Conservation (phyloP, 2,329 filamentous ascomycete genomes). For the Penicillium sp. region DNA sequence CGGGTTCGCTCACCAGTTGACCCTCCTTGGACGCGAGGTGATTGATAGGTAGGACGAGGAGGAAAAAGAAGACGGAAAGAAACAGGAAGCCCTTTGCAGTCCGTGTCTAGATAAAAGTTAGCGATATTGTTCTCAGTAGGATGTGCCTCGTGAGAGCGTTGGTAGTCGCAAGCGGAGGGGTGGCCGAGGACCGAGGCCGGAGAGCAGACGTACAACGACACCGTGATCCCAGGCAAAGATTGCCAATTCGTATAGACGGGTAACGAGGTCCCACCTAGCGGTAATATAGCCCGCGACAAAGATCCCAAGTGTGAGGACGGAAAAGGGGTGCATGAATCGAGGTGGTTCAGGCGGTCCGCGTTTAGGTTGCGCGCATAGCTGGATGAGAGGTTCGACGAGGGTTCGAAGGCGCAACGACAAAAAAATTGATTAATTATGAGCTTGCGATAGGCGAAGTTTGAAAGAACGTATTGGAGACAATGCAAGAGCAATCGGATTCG, state of each 20-base stretch:
- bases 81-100: constrained; percentile 81
- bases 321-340: constrained; percentile 90
- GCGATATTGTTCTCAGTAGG: not conserved
- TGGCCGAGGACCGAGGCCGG: constrained; percentile 2
- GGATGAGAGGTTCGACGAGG: not conserved
- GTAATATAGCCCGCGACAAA: constrained; percentile 99
- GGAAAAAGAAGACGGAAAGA: constrained; percentile 80
- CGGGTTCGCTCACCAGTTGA: constrained; percentile 63
- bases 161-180: constrained; percentile 9
- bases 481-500: not conserved
- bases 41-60: constrained; percentile 81
- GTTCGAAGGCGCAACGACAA: not conserved
- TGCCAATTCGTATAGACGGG: constrained; percentile 91
- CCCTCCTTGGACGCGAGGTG: constrained; percentile 79
- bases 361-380: constrained; percentile 37
- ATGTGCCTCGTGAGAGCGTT: constrained; percentile 2
- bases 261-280: constrained; percentile 97
- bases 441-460: not conserved
- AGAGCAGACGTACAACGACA: constrained; percentile 71
- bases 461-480: not conserved
- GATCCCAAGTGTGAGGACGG: constrained; percentile 90
- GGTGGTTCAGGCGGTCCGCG: constrained; percentile 27
- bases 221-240: constrained; percentile 99
- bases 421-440: not conserved
- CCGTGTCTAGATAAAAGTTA: constrained; percentile 62